Percentiles rank a stretch among this genome's conserved stretches.
Conservation (phyloP, 441 rosid genomes). For the Erodium chrysanthum region DNA sequence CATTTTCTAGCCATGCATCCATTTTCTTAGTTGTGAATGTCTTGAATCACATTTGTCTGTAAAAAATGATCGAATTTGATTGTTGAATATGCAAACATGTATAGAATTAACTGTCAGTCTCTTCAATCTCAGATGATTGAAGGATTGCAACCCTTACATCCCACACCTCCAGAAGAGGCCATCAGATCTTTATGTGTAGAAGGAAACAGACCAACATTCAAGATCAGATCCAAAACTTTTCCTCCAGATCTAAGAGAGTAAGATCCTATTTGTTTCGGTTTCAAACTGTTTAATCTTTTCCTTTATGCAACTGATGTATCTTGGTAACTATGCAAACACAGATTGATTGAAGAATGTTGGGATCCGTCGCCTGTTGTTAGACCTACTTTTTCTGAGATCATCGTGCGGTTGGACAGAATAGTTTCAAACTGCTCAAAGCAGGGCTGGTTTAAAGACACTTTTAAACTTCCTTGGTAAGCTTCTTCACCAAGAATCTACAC, state of each 20-base stretch:
- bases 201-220: slow-evolving; percentile 65
- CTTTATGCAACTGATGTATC: neutral
- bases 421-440: slow-evolving; percentile 54
- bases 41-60: neutral
- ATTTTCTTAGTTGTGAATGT: neutral
- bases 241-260: slow-evolving; percentile 81
- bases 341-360: slow-evolving; percentile 86
- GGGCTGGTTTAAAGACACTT: slow-evolving; percentile 78
- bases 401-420: slow-evolving; percentile 54
- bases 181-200: slow-evolving; percentile 57
- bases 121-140: slow-evolving; percentile 66
- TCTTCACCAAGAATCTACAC: slow-evolving; percentile 21
- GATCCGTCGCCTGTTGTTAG: slow-evolving; percentile 40
- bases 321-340: slow-evolving; percentile 18
- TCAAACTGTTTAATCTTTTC: too few relatives aligned
- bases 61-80: too few relatives aligned
- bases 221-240: slow-evolving; percentile 54
- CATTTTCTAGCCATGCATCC: too few relatives aligned
- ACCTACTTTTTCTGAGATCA: slow-evolving; percentile 66
- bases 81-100: slow-evolving; percentile 3
- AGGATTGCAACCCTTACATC: slow-evolving; percentile 77
- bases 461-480: slow-evolving; percentile 45
- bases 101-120: slow-evolving; percentile 2
- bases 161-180: slow-evolving; percentile 63
- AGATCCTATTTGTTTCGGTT: slow-evolving; percentile 21